phyloP scores from a whole-genome alignment of 169 alveolate species.

The Plasmodium vivax region DNA sequence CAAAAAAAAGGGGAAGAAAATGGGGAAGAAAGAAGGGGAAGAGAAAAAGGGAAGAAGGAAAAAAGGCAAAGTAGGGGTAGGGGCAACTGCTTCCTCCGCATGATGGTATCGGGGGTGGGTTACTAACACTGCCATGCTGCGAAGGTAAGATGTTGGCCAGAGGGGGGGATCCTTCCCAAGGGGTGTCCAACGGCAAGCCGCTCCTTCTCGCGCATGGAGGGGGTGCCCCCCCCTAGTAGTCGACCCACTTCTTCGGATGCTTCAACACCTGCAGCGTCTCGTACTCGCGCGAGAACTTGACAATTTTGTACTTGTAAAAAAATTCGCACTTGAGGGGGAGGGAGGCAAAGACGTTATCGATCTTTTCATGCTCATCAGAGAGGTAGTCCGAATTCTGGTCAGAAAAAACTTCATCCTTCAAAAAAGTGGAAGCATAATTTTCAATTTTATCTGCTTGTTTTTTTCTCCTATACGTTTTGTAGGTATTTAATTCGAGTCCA shows the following conservation, averaged over 20 bases:
- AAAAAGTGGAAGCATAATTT: slow-evolving; percentile 30
- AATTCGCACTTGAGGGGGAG: slow-evolving; percentile 63
- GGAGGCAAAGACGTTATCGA: slow-evolving; percentile 56
- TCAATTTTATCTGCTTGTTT: slow-evolving; percentile 8
- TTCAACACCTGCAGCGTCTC: slow-evolving; percentile 56
- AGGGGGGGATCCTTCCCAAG: background rate
- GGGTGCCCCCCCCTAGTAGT: background rate
- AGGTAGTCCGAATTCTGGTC: slow-evolving; percentile 64
- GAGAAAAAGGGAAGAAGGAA: background rate
- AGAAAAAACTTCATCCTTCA: slow-evolving; percentile 67
- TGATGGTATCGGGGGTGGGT: background rate
- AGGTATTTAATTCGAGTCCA: slow-evolving; percentile 81
- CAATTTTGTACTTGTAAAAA: slow-evolving; percentile 46
- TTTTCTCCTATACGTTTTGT: slow-evolving; percentile 48
- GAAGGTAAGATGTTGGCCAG: background rate
- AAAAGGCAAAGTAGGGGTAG: background rate
- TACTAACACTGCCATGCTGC: background rate
- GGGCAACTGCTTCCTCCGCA: background rate
- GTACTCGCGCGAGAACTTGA: slow-evolving; percentile 56
- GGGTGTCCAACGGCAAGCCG: background rate
- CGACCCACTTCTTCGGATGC: slow-evolving; percentile 68
- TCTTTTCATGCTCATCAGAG: slow-evolving; percentile 74
- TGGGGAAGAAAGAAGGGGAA: background rate
- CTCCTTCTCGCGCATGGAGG: background rate
- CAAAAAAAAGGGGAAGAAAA: background rate